Conservation (phyloP, 805 yeast species). For the Lipomyces kockii region DNA sequence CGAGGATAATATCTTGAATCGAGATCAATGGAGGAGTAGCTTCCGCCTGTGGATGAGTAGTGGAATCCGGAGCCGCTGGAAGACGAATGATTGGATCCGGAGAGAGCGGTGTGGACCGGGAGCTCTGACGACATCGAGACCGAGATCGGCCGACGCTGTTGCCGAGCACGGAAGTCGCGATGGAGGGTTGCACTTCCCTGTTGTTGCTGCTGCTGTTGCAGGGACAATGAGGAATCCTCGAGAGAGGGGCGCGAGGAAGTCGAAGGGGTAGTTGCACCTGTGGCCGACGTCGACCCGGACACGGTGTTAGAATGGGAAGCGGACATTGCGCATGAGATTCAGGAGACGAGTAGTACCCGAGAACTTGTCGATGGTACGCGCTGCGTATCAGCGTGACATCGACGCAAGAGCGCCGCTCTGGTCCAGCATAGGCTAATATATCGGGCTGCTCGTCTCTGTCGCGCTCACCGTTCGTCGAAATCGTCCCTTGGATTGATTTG, state of each 20-base stretch:
- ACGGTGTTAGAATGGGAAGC: background rate
- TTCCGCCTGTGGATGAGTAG: conserved; percentile 44
- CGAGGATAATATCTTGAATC: background rate
- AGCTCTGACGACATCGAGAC: conserved; percentile 1
- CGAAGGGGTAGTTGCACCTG: background rate
- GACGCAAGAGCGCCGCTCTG: background rate
- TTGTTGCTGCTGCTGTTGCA: background rate
- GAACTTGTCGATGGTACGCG: background rate
- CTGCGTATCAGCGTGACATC: background rate
- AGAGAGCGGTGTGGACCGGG: background rate
- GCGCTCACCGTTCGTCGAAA: background rate
- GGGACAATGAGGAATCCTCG: background rate
- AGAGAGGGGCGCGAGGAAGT: background rate
- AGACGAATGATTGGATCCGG: background rate
- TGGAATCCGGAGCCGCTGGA: background rate
- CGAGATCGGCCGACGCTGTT: conserved; percentile 9
- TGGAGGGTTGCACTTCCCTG: conserved; percentile 10
- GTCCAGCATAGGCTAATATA: background rate
- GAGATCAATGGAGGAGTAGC: conserved; percentile 42
- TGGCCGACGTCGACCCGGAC: background rate
- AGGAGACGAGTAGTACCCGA: background rate
- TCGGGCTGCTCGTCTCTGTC: background rate
- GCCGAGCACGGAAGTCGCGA: conserved; percentile 5
- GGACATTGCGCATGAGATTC: background rate
- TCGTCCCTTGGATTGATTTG: background rate